phyloP scores from a whole-genome alignment of 2,329 filamentous ascomycete species.

The Penicillium sp. region DNA sequence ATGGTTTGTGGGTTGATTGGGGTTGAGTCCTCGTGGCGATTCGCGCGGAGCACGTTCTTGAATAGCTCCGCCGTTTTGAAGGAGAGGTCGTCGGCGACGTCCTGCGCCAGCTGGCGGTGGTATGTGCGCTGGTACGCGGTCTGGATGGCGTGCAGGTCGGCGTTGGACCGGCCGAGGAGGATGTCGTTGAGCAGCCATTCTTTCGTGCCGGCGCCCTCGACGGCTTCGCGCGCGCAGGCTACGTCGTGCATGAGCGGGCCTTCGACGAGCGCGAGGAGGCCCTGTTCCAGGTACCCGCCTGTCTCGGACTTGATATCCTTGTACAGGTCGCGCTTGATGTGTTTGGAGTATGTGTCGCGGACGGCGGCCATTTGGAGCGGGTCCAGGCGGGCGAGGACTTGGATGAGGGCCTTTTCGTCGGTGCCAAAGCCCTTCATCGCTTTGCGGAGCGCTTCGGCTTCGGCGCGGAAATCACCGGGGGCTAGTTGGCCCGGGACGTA shows the following conservation, averaged over 20 bases:
- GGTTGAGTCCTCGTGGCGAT: slow-evolving; percentile 73
- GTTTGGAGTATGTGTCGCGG: slow-evolving; percentile 66
- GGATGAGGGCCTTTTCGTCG: slow-evolving; percentile 76
- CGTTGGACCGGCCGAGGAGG: slow-evolving; percentile 78
- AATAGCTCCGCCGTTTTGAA: slow-evolving; percentile 87
- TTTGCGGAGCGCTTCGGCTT: slow-evolving; percentile 71
- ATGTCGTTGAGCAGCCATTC: slow-evolving; percentile 85
- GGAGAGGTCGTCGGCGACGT: slow-evolving; percentile 77
- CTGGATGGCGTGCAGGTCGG: slow-evolving; percentile 87
- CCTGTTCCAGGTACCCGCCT: slow-evolving; percentile 71
- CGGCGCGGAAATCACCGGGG: slow-evolving; percentile 63
- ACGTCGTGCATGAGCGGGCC: slow-evolving; percentile 81
- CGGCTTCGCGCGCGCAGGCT: slow-evolving; percentile 67
- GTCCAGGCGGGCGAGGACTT: slow-evolving; percentile 70
- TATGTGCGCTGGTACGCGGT: slow-evolving; percentile 70
- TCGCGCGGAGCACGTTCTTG: slow-evolving; percentile 74
- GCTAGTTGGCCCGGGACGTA: slow-evolving; percentile 74
- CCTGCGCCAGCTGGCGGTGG: slow-evolving; percentile 66
- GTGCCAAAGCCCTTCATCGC: slow-evolving; percentile 96
- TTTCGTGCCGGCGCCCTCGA: slow-evolving; percentile 82
- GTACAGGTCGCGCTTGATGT: slow-evolving; percentile 68
- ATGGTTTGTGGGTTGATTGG: slow-evolving; percentile 73
- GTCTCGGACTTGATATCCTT: slow-evolving; percentile 79
- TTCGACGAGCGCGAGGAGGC: slow-evolving; percentile 71
- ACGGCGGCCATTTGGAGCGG: slow-evolving; percentile 74